Conservation (phyloP, 306 rosid species). For the Malus domestica region DNA sequence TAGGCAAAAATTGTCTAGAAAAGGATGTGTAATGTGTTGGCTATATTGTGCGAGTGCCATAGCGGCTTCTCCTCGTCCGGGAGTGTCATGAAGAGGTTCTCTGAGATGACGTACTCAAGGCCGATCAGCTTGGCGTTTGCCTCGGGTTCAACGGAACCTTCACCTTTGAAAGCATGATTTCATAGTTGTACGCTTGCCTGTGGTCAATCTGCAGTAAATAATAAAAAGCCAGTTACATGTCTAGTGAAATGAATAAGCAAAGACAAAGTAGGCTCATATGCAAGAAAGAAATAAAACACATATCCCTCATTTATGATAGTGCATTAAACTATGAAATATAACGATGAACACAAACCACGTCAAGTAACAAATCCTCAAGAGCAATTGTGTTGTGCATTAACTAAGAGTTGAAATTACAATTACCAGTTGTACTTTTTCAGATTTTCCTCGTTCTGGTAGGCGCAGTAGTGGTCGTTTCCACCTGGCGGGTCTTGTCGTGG, state of each 20-base stretch:
- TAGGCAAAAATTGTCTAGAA: no score
- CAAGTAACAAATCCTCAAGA: conserved; percentile 7
- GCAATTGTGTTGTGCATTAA: neutral
- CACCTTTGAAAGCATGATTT: conserved; percentile 96
- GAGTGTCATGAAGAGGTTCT: no score
- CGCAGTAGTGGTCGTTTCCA: no score
- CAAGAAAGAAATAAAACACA: no score
- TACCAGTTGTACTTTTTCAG: conserved; percentile 92
- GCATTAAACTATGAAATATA: neutral
- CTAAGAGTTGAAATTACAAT: conserved; percentile 13
- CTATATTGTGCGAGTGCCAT: no score
- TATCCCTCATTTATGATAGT: neutral
- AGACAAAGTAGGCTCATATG: no score
- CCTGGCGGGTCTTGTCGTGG: no score
- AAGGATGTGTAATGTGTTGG: no score
- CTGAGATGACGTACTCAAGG: no score
- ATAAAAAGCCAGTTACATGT: neutral
- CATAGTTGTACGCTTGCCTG: conserved; percentile 88
- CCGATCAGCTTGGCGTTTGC: no score
- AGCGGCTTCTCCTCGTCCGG: no score
- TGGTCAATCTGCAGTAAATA: conserved; percentile 65
- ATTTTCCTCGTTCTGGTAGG: conserved; percentile 18
- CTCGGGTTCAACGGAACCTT: conserved; percentile 57
- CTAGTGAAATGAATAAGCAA: no score
- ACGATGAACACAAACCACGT: conserved; percentile 1